Evolutionary conservation across 345 rosid genomes (phyloP).

Genomic region (Clarkia xantiana): DNA sequence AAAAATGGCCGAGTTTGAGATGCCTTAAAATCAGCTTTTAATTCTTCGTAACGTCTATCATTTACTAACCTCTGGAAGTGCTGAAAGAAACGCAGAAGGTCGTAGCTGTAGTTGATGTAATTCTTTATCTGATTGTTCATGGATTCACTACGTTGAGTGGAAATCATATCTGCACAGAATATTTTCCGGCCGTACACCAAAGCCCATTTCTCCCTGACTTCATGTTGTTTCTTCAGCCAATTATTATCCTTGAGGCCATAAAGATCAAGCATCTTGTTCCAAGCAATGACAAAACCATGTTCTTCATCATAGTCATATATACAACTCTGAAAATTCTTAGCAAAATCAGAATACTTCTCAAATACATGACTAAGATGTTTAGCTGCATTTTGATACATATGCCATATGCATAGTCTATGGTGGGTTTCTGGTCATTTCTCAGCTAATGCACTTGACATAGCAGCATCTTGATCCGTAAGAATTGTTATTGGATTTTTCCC

Average conservation of each 20-base stretch:
- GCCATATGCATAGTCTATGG: background rate
- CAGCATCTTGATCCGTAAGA: constrained; percentile 19
- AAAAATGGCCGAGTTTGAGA: background rate
- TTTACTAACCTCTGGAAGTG: background rate
- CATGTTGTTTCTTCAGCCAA: background rate
- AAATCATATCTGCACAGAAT: no score
- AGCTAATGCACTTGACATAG: constrained; percentile 3
- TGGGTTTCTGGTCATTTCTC: no score
- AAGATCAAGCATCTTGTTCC: background rate
- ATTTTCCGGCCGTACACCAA: no score
- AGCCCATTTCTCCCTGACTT: background rate
- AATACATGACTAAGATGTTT: background rate
- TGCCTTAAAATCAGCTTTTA: background rate
- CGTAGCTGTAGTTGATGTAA: background rate
- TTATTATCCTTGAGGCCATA: background rate
- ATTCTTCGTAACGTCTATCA: background rate
- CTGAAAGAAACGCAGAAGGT: background rate
- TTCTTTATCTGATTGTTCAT: no score
- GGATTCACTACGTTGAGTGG: no score
- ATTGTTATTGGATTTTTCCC: constrained; percentile 17
- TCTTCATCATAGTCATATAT: background rate
- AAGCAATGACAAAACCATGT: background rate
- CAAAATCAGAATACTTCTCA: background rate
- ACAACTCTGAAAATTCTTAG: no score
- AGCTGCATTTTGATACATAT: background rate